Evolutionary conservation across 495 filamentous ascomycete species (phyloP).

Genomic region (Penicillium angulare): DNA sequence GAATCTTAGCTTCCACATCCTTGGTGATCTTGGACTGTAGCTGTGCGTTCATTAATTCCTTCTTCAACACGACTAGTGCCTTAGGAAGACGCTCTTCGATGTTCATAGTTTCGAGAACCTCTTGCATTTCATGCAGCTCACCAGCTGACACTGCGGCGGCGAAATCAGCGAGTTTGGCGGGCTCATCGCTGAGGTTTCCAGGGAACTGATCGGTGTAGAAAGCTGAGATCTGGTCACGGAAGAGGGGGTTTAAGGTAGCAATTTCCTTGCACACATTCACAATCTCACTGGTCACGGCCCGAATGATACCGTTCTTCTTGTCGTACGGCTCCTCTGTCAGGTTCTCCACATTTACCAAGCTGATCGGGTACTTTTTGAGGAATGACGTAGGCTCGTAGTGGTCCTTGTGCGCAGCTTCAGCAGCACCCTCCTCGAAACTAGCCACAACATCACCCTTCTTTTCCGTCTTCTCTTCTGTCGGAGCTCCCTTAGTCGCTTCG

Average conservation of each 20-base stretch:
- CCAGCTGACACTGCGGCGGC: slow-evolving; percentile 92
- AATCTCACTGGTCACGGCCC: slow-evolving; percentile 93
- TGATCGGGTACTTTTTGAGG: slow-evolving; percentile 84
- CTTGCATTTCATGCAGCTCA: slow-evolving; percentile 87
- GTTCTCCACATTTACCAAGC: slow-evolving; percentile 92
- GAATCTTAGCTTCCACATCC: slow-evolving; percentile 96
- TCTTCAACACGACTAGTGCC: slow-evolving; percentile 88
- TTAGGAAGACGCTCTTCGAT: slow-evolving; percentile 89
- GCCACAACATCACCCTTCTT: slow-evolving; percentile 93
- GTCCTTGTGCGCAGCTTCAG: slow-evolving; percentile 44
- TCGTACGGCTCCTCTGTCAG: slow-evolving; percentile 84
- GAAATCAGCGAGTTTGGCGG: slow-evolving; percentile 93
- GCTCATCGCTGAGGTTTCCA: slow-evolving; percentile 92
- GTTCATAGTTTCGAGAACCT: slow-evolving; percentile 84
- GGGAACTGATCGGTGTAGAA: slow-evolving; percentile 94
- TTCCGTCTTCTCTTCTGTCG: slow-evolving; percentile 60
- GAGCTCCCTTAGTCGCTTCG: slow-evolving; percentile 34
- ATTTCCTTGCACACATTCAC: slow-evolving; percentile 98
- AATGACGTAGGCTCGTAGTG: slow-evolving; percentile 89
- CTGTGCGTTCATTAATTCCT: slow-evolving; percentile 96
- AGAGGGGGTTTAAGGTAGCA: slow-evolving; percentile 87
- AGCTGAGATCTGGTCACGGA: slow-evolving; percentile 94
- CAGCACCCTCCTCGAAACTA: slow-evolving; percentile 81
- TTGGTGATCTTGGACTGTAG: slow-evolving; percentile 96
- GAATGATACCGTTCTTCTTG: slow-evolving; percentile 78